Evolutionary conservation across 257 asterid species (phyloP), one percentile per base, ranked within the genome.

Genomic region (Solanum etuberosum): DNA sequence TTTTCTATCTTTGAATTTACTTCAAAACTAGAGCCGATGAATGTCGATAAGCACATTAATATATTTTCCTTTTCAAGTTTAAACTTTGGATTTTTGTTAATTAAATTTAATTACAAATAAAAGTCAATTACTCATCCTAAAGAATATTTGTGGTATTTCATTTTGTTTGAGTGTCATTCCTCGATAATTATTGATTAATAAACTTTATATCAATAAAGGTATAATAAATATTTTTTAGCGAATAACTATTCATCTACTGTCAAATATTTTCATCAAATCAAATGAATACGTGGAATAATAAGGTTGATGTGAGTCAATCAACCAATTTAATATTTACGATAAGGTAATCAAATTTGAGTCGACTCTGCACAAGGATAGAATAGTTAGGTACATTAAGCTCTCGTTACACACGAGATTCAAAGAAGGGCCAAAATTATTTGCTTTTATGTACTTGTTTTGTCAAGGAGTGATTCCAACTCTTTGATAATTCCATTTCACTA

Each of bases 261-360:
- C 4, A 16, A 51, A 51, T 1, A 51, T 51, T 51, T 51, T 51
- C 4, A 16, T 51, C 61, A 6, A 51, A 51, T 51, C 61, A 51
- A 0, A 51, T 51, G 0, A 51, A 16, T 51, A 9, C 23, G 0
- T 1, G 3, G 9, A 51, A 51, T 51, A 51, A 51, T 6, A 51
- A 51, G 61, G 61, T 16, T 51, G 61, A 51, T 16, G 61, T 0
- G 9, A 51, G 0, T 51, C 9, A 2, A 16, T 51, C 61, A 51
- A 51, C 23, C 9, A 51, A 51, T 51, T 51, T 51, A 51, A 51
- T 51, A 0, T 48, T 48, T 48, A 48, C 7, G 7, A 48, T 16
- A 51, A 51, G 59, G 23, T 51, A 48, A 48, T 48, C 21, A 48
- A 37, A 42, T 42, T 35, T 0, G 51, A 43, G 16, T 12, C 0